These are phyloP conservation scores for Cenchrus fungigraminus DNA, from an alignment of 176 grass and related monocot species.

Conservation along the genomic window DNA sequence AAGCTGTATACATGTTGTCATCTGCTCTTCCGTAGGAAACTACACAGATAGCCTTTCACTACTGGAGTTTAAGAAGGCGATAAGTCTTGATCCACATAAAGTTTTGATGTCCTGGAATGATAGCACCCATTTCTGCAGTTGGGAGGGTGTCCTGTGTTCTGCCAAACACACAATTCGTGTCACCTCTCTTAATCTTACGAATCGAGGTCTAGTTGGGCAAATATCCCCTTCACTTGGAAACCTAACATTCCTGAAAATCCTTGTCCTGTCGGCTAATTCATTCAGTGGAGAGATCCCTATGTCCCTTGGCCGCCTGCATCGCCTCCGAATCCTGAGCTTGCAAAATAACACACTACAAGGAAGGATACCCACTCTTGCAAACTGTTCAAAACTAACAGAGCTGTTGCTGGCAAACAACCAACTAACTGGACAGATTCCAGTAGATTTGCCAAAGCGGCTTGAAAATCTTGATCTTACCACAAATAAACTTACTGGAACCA, in stretches of 20 bases:
- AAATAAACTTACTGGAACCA: constrained; percentile 27
- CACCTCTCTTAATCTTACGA: constrained; percentile 1
- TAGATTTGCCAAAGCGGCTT: neutral
- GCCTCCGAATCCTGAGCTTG: neutral
- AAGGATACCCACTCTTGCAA: constrained; percentile 1
- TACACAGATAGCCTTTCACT: neutral
- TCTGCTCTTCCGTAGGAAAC: neutral
- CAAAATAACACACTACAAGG: constrained; percentile 7
- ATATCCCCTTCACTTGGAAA: constrained; percentile 36
- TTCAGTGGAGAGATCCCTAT: constrained; percentile 33
- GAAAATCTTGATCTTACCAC: rapidly evolving
- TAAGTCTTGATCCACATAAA: constrained; percentile 21
- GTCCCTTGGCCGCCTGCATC: neutral
- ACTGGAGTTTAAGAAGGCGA: constrained; percentile 4
- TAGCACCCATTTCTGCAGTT: constrained; percentile 34
- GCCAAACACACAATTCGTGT: neutral
- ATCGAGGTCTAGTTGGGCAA: neutral
- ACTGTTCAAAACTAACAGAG: neutral
- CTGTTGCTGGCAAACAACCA: neutral
- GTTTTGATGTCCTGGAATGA: constrained; percentile 38
- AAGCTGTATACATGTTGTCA: neutral
- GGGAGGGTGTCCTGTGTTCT: constrained; percentile 4
- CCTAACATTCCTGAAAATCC: constrained; percentile 12
- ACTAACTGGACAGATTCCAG: neutral
- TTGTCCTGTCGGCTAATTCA: neutral